Evolutionary conservation across 352 stramenopile genomes (phyloP), one percentile per base, ranked within the genome.

Genomic region (Globisporangium uncinulatum): DNA sequence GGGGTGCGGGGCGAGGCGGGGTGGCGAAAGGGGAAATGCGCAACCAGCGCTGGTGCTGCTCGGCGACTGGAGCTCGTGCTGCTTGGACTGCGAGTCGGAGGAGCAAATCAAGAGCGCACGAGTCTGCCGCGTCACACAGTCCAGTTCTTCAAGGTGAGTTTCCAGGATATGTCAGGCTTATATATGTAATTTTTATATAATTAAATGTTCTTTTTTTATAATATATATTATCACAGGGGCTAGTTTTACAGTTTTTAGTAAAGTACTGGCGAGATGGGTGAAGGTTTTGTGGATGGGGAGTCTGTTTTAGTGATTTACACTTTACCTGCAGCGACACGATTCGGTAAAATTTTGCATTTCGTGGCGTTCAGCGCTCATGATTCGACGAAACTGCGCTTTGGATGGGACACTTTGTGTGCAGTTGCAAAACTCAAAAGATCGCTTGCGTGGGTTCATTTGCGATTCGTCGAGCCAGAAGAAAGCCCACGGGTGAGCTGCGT

Each of bases 21-120:
- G 13, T 6, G 51, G 20, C 13, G 36, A 56, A 56, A 48, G 34
- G 20, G 51, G 32, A 36, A 56, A 19, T 56, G 51, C 19, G 51
- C 19, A 19, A 7, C 19, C 14, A 7, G 20, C 8, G 51, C 20
- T 53, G 48, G 6, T 41, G 3, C n/a, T 11, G 32, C 48, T 17
- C 24, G 21, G 24, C 24, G 24, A 29, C 24, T 29, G 24, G 24
- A 20, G 24, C 21, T 19, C 21, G 37, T 24, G 49, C 49, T 54
- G 49, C 49, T 54, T 54, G 49, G 24, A 29, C 24, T 29, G 24
- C 24, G 24, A 29, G 24, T 29, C 24, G 24, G 24, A 29, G 24
- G 24, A 29, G 42, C 42, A 47, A 47, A 47, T 47, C 42, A 11
- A 50, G 44, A 29, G 24, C 6, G 42, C 17, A 6, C 6, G 15